Evolutionary conservation across 495 filamentous ascomycete species (phyloP).

Genomic region (Xylaria palmicola): DNA sequence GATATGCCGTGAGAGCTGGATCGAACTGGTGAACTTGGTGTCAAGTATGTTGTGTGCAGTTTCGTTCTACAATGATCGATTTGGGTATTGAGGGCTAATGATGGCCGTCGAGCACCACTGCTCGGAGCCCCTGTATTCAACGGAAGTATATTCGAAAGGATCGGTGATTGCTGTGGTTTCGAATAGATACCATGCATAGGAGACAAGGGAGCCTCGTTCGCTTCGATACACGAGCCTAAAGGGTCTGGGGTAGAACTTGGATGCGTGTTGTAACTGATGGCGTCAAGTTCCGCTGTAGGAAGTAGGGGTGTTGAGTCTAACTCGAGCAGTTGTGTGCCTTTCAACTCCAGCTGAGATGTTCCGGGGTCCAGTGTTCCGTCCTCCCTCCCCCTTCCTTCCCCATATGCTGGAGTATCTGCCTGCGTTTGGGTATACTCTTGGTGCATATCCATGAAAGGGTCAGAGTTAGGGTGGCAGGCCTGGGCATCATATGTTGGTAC

Average conservation of each 20-base stretch:
- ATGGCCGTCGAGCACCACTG: conserved; percentile 21
- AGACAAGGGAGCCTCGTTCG: not conserved
- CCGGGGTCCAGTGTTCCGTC: conserved; percentile 1
- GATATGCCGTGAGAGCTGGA: conserved; percentile 28
- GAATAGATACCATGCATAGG: conserved; percentile 6
- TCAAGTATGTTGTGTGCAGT: conserved; percentile 21
- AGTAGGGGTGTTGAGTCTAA: conserved; percentile 41
- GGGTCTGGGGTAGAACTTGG: conserved; percentile 6
- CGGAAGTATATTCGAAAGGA: conserved; percentile 11
- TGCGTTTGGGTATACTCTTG: conserved; percentile 10
- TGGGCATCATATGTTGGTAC: conserved; percentile 21
- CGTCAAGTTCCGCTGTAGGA: conserved; percentile 26
- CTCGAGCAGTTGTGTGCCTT: conserved; percentile 43
- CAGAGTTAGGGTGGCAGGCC: conserved; percentile 44
- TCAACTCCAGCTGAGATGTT: conserved; percentile 33
- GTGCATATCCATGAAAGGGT: conserved; percentile 32
- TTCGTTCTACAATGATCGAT: conserved; percentile 26
- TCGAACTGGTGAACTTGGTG: conserved; percentile 28
- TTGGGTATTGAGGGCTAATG: conserved; percentile 29
- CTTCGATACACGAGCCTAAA: conserved; percentile 5
- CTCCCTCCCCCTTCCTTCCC: conserved; percentile 1
- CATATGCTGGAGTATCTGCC: conserved; percentile 1
- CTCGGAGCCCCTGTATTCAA: conserved; percentile 2
- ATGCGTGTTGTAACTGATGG: conserved; percentile 23
- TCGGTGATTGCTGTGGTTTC: not conserved